phyloP scores from a whole-genome alignment of 2,329 filamentous ascomycete species.

The Periconia digitata region DNA sequence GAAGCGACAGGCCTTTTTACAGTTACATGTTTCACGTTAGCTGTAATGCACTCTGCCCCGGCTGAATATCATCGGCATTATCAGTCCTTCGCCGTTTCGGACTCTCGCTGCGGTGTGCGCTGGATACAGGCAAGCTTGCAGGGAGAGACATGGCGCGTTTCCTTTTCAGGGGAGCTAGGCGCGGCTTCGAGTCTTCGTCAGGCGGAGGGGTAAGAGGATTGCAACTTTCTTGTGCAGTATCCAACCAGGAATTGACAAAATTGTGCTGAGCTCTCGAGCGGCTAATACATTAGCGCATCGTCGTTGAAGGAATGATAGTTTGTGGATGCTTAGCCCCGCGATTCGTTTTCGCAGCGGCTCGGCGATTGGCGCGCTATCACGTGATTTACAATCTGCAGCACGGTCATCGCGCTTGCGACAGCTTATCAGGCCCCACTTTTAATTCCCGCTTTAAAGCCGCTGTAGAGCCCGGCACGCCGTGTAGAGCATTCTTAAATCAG shows the following conservation, averaged over 20 bases:
- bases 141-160: slow-evolving; percentile 18
- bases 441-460: background rate
- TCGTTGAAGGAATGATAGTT: background rate
- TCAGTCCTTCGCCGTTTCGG: slow-evolving; percentile 15
- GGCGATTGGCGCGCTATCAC: background rate
- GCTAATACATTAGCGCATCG: background rate
- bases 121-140: slow-evolving; percentile 5
- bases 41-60: slow-evolving; percentile 17
- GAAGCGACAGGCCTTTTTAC: too few relatives aligned
- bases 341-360: background rate
- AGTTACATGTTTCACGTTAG: slow-evolving; percentile 11
- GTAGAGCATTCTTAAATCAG: too few relatives aligned
- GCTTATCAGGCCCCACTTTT: background rate
- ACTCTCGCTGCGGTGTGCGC: slow-evolving; percentile 13
- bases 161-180: slow-evolving; percentile 12
- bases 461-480: too few relatives aligned
- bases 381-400: background rate
- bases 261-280: slow-evolving; percentile 4
- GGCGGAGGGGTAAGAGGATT: slow-evolving; percentile 13
- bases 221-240: slow-evolving; percentile 3
- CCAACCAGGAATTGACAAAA: slow-evolving; percentile 8
- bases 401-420: background rate
- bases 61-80: slow-evolving; percentile 13
- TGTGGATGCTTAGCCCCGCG: background rate
- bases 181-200: slow-evolving; percentile 7